A percentile compares a stretch with the other conserved stretches of the same genome.
These are phyloP conservation scores for Trichoderma parareesei DNA, from an alignment of 495 filamentous ascomycete species.

Conservation along the genomic window DNA sequence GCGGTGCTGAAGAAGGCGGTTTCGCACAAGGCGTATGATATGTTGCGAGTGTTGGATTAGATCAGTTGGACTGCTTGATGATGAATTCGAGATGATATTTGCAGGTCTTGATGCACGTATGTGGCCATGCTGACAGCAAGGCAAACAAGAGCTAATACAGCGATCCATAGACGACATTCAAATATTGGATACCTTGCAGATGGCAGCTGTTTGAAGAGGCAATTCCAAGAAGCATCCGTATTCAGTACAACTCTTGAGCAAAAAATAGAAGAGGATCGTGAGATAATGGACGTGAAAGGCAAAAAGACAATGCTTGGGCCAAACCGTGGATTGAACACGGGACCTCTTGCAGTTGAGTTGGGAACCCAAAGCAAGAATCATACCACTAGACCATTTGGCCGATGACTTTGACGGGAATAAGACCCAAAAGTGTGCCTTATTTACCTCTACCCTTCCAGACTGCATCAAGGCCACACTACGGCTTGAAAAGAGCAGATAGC, in stretches of 20 bases:
- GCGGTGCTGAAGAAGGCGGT: conserved; percentile 32
- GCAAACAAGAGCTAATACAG: not conserved
- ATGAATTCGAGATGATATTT: too few species aligned
- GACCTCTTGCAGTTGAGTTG: conserved; percentile 13
- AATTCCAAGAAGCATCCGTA: not conserved
- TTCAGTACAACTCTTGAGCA: not conserved
- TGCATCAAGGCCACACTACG: not conserved
- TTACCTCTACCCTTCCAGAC: not conserved
- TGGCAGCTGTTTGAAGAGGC: too few species aligned
- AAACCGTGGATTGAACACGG: conserved; percentile 13
- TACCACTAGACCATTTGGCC: conserved; percentile 11
- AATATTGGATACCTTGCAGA: too few species aligned
- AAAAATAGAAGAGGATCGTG: not conserved
- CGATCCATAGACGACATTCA: too few species aligned
- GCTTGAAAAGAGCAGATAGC: not conserved
- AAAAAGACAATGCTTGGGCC: conserved; percentile 3
- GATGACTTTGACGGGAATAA: not conserved
- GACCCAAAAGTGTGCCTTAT: not conserved
- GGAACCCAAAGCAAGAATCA: conserved; percentile 10
- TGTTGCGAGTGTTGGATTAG: conserved; percentile 38
- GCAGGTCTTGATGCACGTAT: not conserved
- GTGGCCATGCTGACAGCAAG: not conserved
- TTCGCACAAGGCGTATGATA: conserved; percentile 31
- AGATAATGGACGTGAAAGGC: not conserved
- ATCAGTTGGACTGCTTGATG: too few species aligned